Conservation (phyloP, 371 early-diverging fungal genomes). For the Rhizopus delemar region DNA sequence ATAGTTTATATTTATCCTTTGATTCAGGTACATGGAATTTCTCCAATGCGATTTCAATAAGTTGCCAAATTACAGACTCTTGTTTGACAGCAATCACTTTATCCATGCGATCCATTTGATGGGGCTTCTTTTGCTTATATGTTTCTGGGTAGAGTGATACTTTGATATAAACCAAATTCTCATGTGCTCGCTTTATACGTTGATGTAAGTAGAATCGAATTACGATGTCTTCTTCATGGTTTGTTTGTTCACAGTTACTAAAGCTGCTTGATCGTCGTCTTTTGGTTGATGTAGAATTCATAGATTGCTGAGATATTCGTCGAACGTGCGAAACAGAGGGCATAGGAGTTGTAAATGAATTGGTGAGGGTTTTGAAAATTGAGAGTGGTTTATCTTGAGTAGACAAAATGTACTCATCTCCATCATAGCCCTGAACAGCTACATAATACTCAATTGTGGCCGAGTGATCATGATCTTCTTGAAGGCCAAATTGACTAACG, state of each 20-base stretch:
- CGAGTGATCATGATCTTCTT: conserved; percentile 25
- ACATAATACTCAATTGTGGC: conserved; percentile 49
- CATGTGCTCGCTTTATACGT: conserved; percentile 42
- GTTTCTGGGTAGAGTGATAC: conserved; percentile 49
- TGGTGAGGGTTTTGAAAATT: conserved; percentile 61
- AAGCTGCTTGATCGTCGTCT: conserved; percentile 46
- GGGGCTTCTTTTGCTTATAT: conserved; percentile 9
- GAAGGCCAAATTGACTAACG: conserved; percentile 45
- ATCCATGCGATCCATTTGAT: conserved; percentile 47
- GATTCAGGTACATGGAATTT: conserved; percentile 52
- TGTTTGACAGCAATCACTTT: conserved; percentile 49
- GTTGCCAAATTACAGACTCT: conserved; percentile 37
- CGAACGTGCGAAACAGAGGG: conserved; percentile 42
- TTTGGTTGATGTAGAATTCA: conserved; percentile 11
- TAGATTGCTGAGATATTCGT: conserved; percentile 29
- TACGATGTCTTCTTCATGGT: conserved; percentile 43
- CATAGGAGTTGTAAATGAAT: conserved; percentile 61
- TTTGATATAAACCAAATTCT: conserved; percentile 44
- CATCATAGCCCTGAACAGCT: conserved; percentile 63
- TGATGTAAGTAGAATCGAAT: conserved; percentile 51
- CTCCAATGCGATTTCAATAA: conserved; percentile 44
- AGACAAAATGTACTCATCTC: conserved; percentile 59
- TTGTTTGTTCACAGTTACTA: conserved; percentile 45
- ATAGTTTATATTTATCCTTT: conserved; percentile 42
- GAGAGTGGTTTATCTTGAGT: conserved; percentile 61